Evolutionary conservation across 2,329 filamentous ascomycete genomes (phyloP), one percentile per base, ranked within the genome.

Genomic region (Chaetomium strumarium): DNA sequence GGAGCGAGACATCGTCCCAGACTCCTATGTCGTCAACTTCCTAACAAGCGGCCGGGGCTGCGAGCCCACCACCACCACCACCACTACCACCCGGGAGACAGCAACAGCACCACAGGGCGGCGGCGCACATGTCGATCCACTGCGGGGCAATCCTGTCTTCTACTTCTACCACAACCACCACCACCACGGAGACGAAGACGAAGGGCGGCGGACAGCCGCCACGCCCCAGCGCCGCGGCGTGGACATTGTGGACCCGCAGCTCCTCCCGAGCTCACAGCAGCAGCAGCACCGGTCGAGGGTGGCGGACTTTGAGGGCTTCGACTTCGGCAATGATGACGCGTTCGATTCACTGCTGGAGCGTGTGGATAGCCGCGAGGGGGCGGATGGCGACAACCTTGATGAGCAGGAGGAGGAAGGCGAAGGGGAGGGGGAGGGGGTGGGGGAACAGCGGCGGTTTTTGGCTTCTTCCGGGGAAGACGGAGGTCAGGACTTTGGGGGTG

Each of bases 11-110:
- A 69, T 79, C 31, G 71, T 80, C 14, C 77, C 77, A 9, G 77
- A 80, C 64, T n/a, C n/a, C n/a, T 80, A 80, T 58, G 73, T 80
- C 38, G 69, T 77, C 56, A 75, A 78, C 63, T 80, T 75, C 61
- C 69, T 80, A n/a, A n/a, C n/a, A n/a, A n/a, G n/a, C n/a, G n/a
- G n/a, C 55, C 72, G 76, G 38, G 77, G 77, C 42, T 77, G 80
- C 64, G 80, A 77, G 2, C 76, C 77, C 13, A 76, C 16, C 38
- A 19, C 24, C 24, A n/a, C n/a, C n/a, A n/a, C n/a, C n/a, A n/a
- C n/a, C n/a, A n/a, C n/a, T n/a, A n/a, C n/a, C n/a, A n/a, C n/a
- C n/a, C n/a, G n/a, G n/a, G n/a, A n/a, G n/a, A n/a, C n/a, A n/a
- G n/a, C n/a, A n/a, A n/a, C n/a, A n/a, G n/a, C n/a, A n/a, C n/a